Evolutionary conservation across 805 yeast species (phyloP).

Genomic region (Pichia nakasei): DNA sequence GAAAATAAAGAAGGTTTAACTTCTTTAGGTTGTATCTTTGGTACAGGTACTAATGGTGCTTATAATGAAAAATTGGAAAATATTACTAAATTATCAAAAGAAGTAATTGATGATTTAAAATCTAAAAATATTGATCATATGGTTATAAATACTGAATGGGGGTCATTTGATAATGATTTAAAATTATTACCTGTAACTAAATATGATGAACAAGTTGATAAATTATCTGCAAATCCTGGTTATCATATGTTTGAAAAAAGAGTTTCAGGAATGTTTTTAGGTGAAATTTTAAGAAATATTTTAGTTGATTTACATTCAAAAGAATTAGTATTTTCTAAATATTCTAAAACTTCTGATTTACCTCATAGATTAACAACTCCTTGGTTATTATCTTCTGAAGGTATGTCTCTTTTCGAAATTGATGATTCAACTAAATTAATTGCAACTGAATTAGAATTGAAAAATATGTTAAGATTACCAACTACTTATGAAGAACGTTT

Average conservation of each 20-base stretch:
- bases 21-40: constrained; percentile 83
- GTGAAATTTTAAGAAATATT: constrained; percentile 75
- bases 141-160: constrained; percentile 97
- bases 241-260: constrained; percentile 90
- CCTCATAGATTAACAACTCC: constrained; percentile 66
- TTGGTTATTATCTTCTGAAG: constrained; percentile 73
- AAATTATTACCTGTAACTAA: constrained; percentile 67
- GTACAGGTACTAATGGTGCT: constrained; percentile 98
- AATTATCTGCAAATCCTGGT: constrained; percentile 69
- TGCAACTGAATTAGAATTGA: constrained; percentile 60
- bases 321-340: constrained; percentile 52
- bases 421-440: constrained; percentile 70
- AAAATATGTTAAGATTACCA: constrained; percentile 59
- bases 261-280: constrained; percentile 86
- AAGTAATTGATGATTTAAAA: constrained; percentile 29
- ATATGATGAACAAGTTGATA: constrained; percentile 68
- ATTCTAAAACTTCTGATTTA: constrained; percentile 31
- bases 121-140: constrained; percentile 49
- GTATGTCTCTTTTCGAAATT: constrained; percentile 76
- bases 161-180: constrained; percentile 85
- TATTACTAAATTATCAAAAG: constrained; percentile 63
- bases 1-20: constrained; percentile 63
- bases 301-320: constrained; percentile 58
- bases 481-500: constrained; percentile 64
- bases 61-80: constrained; percentile 70